Percentiles rank a stretch among this genome's conserved stretches.
phyloP scores from a whole-genome alignment of 495 filamentous ascomycete genomes.

The Cryomyces antarcticus region DNA sequence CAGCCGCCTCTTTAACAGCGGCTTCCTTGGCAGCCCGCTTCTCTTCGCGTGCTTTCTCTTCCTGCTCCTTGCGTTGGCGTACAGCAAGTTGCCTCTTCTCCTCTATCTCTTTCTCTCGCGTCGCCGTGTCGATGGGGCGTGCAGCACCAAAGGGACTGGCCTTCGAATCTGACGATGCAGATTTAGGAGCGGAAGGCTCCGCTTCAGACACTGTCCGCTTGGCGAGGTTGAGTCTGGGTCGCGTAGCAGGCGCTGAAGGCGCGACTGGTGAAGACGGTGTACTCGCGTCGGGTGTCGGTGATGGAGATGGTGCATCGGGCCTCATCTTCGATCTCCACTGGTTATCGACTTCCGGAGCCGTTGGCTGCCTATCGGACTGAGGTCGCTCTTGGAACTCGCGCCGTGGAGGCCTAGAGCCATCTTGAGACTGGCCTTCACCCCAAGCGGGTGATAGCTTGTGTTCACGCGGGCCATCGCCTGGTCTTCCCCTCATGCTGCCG shows the following conservation, averaged over 20 bases:
- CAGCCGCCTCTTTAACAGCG: slow-evolving; percentile 20
- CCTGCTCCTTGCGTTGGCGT: slow-evolving; percentile 68
- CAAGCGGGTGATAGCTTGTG: slow-evolving; percentile 58
- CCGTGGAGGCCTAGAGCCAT: slow-evolving; percentile 64
- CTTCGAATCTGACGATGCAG: slow-evolving; percentile 45
- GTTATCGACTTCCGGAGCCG: slow-evolving; percentile 69
- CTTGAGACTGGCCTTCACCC: slow-evolving; percentile 57
- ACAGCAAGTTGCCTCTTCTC: slow-evolving; percentile 57
- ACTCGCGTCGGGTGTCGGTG: slow-evolving; percentile 38
- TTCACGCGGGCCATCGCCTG: slow-evolving; percentile 40
- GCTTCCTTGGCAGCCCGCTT: slow-evolving; percentile 36
- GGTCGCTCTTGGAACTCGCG: slow-evolving; percentile 55
- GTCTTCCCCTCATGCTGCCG: slow-evolving; percentile 40
- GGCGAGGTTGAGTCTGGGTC: slow-evolving; percentile 62
- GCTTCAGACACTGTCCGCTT: slow-evolving; percentile 77
- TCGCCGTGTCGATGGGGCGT: slow-evolving; percentile 70
- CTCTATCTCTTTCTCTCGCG: slow-evolving; percentile 72
- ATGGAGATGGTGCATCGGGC: slow-evolving; percentile 38
- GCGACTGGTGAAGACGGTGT: slow-evolving; percentile 43
- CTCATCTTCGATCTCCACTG: slow-evolving; percentile 73
- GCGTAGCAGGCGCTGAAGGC: slow-evolving; percentile 30
- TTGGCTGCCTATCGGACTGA: slow-evolving; percentile 42
- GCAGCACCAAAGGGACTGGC: slow-evolving; percentile 85
- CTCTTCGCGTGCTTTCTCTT: slow-evolving; percentile 69
- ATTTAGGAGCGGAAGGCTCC: slow-evolving; percentile 25